Evolutionary conservation across 192 early-diverging fungal species (phyloP).

Genomic region (Linnemannia elongata): DNA sequence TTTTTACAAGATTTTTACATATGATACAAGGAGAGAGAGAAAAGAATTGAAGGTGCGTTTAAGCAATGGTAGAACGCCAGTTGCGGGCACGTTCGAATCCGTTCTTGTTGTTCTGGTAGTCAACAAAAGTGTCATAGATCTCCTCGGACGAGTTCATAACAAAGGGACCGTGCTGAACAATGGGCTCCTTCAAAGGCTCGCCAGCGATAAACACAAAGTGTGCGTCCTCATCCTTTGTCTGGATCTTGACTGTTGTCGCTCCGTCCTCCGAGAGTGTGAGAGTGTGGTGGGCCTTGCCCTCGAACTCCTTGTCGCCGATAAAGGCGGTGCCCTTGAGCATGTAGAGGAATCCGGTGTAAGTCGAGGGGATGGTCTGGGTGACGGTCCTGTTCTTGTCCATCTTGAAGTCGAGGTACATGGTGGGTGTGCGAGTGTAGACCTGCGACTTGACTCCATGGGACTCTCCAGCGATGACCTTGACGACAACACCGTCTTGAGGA

Average conservation of each 20-base stretch:
- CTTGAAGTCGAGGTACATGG: slow-evolving; percentile 52
- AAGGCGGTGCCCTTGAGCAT: too few species aligned
- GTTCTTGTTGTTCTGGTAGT: slow-evolving; percentile 73
- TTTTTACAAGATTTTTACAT: too few species aligned
- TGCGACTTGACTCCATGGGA: too few species aligned
- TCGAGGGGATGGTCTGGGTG: slow-evolving; percentile 42
- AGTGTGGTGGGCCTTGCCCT: background rate
- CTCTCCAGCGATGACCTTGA: too few species aligned
- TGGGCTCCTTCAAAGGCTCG: slow-evolving; percentile 64
- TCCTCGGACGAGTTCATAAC: slow-evolving; percentile 76
- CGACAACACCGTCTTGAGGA: too few species aligned
- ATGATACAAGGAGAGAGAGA: too few species aligned
- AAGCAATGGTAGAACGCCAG: slow-evolving; percentile 56
- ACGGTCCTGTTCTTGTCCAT: slow-evolving; percentile 15
- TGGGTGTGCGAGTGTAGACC: too few species aligned
- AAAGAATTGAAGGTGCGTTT: background rate
- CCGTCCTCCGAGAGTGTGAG: slow-evolving; percentile 27
- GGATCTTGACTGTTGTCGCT: slow-evolving; percentile 27
- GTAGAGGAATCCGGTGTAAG: slow-evolving; percentile 20
- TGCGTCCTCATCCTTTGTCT: slow-evolving; percentile 38
- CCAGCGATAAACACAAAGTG: slow-evolving; percentile 60
- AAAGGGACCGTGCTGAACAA: slow-evolving; percentile 75
- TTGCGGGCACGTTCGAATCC: slow-evolving; percentile 75
- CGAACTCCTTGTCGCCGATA: too few species aligned
- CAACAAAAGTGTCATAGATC: slow-evolving; percentile 66